A percentile compares a stretch with the other conserved stretches of the same genome.
Conservation (phyloP, 2,329 filamentous ascomycete genomes). For the Alternaria hordeiaustralica region DNA sequence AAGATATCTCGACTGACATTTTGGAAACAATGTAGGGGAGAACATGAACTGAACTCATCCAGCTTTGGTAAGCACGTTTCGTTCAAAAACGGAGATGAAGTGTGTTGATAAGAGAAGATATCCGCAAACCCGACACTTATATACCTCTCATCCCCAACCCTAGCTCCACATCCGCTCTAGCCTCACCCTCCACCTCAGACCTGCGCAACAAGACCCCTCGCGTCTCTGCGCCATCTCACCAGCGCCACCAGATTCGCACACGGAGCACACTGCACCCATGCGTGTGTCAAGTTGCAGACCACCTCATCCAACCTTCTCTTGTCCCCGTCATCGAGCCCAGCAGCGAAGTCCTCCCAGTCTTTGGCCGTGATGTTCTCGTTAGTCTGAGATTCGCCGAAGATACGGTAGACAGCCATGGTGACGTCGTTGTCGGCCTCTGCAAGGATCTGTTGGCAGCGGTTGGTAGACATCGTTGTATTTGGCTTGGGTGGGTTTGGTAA, state of each 20-base stretch:
- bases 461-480: not conserved
- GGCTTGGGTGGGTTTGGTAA: not conserved
- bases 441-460: not conserved
- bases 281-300: not conserved
- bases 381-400: not conserved
- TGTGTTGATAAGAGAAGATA: not conserved
- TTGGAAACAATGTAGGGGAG: no score
- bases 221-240: not conserved
- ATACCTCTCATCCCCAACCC: not conserved
- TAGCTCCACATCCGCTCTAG: not conserved
- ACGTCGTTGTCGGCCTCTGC: not conserved
- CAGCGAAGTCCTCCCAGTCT: not conserved
- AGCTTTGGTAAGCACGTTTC: no score
- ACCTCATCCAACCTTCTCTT: not conserved
- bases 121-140: not conserved
- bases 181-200: rapidly evolving
- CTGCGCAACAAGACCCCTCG: not conserved
- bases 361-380: not conserved
- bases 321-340: not conserved
- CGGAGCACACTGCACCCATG: not conserved
- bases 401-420: not conserved
- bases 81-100: not conserved
- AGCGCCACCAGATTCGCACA: not conserved
- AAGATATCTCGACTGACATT: rapidly evolving
- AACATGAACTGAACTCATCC: no score